These are phyloP conservation scores for Dryas drummondii DNA, from an alignment of 306 rosid genomes.

Conservation along the genomic window DNA sequence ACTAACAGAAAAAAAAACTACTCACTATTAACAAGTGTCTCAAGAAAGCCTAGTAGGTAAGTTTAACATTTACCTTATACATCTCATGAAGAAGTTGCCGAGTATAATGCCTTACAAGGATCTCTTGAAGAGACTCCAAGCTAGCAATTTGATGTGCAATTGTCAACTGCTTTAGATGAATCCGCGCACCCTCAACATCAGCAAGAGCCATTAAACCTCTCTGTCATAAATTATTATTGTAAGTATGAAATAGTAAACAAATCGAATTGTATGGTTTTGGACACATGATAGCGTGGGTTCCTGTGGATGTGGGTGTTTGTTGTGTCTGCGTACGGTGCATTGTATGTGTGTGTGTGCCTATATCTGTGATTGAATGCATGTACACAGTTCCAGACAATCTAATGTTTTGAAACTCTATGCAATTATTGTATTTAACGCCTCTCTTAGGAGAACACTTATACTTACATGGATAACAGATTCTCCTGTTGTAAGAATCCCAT, in stretches of 20 bases:
- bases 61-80: conserved; percentile 58
- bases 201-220: conserved; percentile 94
- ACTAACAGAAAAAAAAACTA: not conserved
- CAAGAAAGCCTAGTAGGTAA: conserved; percentile 1
- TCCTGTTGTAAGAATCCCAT: conserved; percentile 65
- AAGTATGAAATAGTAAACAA: not conserved
- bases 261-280: not conserved
- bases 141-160: conserved; percentile 95
- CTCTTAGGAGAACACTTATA: not conserved
- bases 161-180: conserved; percentile 72
- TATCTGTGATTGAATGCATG: not conserved
- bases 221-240: conserved; percentile 45
- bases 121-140: conserved; percentile 77
- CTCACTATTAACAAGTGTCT: not conserved
- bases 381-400: not conserved
- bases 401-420: not conserved
- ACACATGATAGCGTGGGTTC: not conserved
- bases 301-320: not conserved
- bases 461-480: conserved; percentile 86
- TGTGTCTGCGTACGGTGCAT: not conserved
- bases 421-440: not conserved
- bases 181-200: conserved; percentile 94
- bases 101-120: conserved; percentile 75
- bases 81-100: conserved; percentile 93
- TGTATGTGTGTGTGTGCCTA: not conserved